Base-by-base conservation (phyloP, 108 stramenopile species). In the Skeletonema tropicum region DNA sequence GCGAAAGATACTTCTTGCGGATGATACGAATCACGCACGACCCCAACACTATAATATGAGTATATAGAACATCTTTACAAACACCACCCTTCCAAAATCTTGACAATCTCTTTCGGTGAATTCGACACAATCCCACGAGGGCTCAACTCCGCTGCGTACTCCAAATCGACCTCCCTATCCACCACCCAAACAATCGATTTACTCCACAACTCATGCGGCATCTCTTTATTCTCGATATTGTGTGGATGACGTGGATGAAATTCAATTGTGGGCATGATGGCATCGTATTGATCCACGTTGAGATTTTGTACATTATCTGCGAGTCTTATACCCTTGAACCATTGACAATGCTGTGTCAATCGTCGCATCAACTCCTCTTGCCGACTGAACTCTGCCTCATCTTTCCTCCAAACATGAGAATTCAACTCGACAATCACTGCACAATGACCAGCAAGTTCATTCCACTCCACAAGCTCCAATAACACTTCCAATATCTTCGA, bases 111-210 rank as follows among this genome's bases (percentile, higher is more conserved):
- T 7, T 8, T 7, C 6, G 72, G 72, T 3, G 31, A 33, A 66
- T 73, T 73, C 6, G 63, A 65, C 15, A 73, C 72, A 29, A 73
- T 66, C 0, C 72, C 72, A 65, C 21, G 30, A 17, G 72, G 72
- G 3, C 30, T 33, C 39, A 73, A 55, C 0, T 73, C 64, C 7
- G 72, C 72, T 32, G 72, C 72, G 14, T 29, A 48, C 17, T 25
- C 17, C 13, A 73, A 42, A 42, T 73, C 72, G 0, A 12, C 35
- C 41, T 64, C 72, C n/a, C 42, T 73, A 19, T 73, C 72, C 41
- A 73, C 72, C 8, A 73, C 63, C 72, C 72, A 73, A 33, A 73
- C 13, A 13, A 73, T 64, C 1, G 63, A 64, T 17, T 73, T 66
- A 10, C 65, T 66, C 42, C 35, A 64, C 26, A 73, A 33, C 12